These are phyloP conservation scores for Lepidium africanum DNA, from an alignment of 345 rosid species.

Conservation along the genomic window DNA sequence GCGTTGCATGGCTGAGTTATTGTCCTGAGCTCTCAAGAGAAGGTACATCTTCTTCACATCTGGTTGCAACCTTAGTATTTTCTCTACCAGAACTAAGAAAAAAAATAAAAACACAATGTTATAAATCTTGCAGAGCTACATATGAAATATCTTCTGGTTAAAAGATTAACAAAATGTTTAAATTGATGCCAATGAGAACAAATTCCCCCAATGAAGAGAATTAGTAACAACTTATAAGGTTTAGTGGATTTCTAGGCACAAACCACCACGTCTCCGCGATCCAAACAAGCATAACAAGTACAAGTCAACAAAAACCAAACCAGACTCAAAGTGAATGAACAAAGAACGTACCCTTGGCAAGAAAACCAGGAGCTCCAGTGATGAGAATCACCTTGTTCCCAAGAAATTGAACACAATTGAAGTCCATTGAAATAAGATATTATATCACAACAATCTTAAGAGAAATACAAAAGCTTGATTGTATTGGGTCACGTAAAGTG, in stretches of 20 bases:
- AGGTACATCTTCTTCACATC: constrained; percentile 82
- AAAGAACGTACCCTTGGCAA: constrained; percentile 32
- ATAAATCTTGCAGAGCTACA: neutral
- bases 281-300: too few species aligned
- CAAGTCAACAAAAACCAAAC: too few species aligned
- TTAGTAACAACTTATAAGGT: too few species aligned
- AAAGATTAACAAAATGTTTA: neutral
- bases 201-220: too few species aligned
- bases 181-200: too few species aligned
- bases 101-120: neutral
- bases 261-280: too few species aligned
- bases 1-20: constrained; percentile 56
- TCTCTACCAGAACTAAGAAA: constrained; percentile 67
- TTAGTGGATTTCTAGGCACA: too few species aligned
- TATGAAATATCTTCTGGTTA: neutral
- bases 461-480: neutral
- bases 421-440: constrained; percentile 15
- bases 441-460: neutral
- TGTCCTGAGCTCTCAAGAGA: constrained; percentile 65
- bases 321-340: neutral
- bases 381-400: constrained; percentile 34
- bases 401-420: constrained; percentile 23
- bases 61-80: constrained; percentile 80
- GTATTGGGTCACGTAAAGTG: constrained; percentile 1
- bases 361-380: constrained; percentile 45